Conservation (phyloP, 1,284 basidiomycete genomes). For the Microbotryum violaceum region DNA sequence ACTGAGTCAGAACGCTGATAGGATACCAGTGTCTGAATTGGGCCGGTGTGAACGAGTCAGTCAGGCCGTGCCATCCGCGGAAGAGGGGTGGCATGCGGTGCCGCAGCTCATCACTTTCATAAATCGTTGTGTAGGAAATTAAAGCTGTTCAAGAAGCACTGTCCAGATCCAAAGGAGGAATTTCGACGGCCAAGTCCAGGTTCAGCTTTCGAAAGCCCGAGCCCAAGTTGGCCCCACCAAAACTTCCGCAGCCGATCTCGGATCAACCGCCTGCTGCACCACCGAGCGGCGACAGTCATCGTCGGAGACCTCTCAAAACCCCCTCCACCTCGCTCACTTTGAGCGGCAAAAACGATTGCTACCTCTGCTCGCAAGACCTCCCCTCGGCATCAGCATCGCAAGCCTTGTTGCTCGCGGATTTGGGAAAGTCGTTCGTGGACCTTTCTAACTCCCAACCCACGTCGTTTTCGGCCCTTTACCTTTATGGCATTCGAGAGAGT, state of each 20-base stretch:
- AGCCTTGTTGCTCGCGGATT: slow-evolving; percentile 7
- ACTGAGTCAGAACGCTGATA: slow-evolving; percentile 8
- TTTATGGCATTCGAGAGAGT: slow-evolving; percentile 2
- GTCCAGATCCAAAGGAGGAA: not conserved
- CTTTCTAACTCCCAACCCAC: not conserved
- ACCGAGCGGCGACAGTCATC: not conserved
- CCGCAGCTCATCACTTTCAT: not conserved
- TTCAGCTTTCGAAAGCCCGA: slow-evolving; percentile 21
- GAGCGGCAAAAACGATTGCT: not conserved
- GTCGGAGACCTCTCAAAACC: not conserved
- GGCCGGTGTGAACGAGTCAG: slow-evolving; percentile 16
- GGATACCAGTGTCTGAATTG: slow-evolving; percentile 15
- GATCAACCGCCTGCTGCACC: not conserved
- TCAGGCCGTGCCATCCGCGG: not conserved
- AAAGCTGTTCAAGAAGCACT: not conserved
- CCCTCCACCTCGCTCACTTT: slow-evolving; percentile 10
- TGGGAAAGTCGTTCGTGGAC: slow-evolving; percentile 12
- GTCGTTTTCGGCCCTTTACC: slow-evolving; percentile 11
- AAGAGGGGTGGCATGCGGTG: not conserved
- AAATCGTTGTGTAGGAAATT: slow-evolving; percentile 7
- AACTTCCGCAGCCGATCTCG: not conserved
- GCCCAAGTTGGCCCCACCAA: not conserved
- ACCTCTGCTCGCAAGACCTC: slow-evolving; percentile 9
- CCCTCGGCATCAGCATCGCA: not conserved
- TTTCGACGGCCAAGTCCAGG: slow-evolving; percentile 5